phyloP scores from a whole-genome alignment of 305 asterid genomes.

The Ilex paraguariensis region DNA sequence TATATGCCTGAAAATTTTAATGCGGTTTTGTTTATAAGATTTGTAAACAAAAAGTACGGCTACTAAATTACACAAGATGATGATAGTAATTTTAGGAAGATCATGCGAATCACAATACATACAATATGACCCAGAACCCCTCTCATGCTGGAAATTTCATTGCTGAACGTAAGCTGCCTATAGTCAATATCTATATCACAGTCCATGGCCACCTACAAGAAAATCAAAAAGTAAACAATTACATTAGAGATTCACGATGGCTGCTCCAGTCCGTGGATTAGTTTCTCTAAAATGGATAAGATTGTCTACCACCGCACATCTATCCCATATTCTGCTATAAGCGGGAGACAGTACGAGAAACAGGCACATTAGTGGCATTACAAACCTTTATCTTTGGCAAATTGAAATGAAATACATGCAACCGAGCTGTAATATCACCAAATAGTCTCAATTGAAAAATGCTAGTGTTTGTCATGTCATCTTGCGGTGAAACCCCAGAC shows the following conservation, averaged over 20 bases:
- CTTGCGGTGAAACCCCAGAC: slow-evolving; percentile 20
- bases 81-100: background rate
- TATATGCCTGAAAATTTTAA: slow-evolving; percentile 39
- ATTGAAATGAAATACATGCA: slow-evolving; percentile 30
- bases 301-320: too few relatives aligned
- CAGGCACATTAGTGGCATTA: background rate
- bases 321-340: too few relatives aligned
- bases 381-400: slow-evolving; percentile 53
- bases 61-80: background rate
- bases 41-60: background rate
- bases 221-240: background rate
- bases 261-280: background rate
- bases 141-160: slow-evolving; percentile 22
- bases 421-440: slow-evolving; percentile 46
- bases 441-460: slow-evolving; percentile 30
- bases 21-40: background rate
- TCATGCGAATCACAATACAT: background rate
- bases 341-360: background rate
- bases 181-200: slow-evolving; percentile 43
- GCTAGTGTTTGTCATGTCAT: slow-evolving; percentile 12
- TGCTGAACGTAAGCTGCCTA: slow-evolving; percentile 24
- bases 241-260: background rate
- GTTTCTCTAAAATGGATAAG: too few relatives aligned
- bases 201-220: slow-evolving; percentile 49
- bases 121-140: slow-evolving; percentile 30